Percentiles rank a stretch among this genome's conserved stretches.
phyloP scores from a whole-genome alignment of 345 rosid species.

The Brassica juncea region DNA sequence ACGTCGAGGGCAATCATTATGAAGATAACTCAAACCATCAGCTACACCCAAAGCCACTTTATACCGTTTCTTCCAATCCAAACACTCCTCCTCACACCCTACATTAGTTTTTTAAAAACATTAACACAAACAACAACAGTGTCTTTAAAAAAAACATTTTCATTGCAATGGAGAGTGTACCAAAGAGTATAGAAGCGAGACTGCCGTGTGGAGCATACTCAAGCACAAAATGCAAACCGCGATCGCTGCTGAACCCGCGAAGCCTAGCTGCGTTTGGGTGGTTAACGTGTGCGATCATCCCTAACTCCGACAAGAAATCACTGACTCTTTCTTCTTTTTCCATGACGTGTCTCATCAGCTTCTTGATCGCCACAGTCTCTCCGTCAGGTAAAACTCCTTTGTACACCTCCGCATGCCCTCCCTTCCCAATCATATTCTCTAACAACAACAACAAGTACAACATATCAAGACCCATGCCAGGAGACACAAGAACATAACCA shows the following conservation, averaged over 20 bases:
- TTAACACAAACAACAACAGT: not conserved
- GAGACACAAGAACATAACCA: not conserved
- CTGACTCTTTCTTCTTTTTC: slow-evolving; percentile 55
- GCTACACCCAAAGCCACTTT: slow-evolving; percentile 80
- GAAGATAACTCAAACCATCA: slow-evolving; percentile 80
- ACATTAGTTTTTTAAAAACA: slow-evolving; percentile 14
- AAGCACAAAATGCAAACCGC: slow-evolving; percentile 84
- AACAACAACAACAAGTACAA: slow-evolving; percentile 11
- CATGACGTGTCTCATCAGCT: slow-evolving; percentile 55
- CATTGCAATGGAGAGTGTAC: slow-evolving; percentile 35
- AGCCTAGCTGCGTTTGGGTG: slow-evolving; percentile 87
- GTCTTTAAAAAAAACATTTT: not conserved
- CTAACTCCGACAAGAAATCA: slow-evolving; percentile 85
- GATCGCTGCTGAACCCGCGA: slow-evolving; percentile 75
- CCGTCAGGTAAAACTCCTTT: slow-evolving; percentile 70
- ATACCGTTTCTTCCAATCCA: slow-evolving; percentile 77
- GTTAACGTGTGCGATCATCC: slow-evolving; percentile 88
- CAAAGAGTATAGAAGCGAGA: slow-evolving; percentile 73
- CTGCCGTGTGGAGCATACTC: slow-evolving; percentile 81
- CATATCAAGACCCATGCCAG: not conserved
- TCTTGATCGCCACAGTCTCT: slow-evolving; percentile 84
- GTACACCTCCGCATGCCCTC: slow-evolving; percentile 94
- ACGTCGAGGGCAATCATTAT: slow-evolving; percentile 80
- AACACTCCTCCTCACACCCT: slow-evolving; percentile 53
- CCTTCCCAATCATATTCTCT: slow-evolving; percentile 86